Conservation (phyloP, 1,284 basidiomycete species). For the Laetiporus sulphureus region DNA sequence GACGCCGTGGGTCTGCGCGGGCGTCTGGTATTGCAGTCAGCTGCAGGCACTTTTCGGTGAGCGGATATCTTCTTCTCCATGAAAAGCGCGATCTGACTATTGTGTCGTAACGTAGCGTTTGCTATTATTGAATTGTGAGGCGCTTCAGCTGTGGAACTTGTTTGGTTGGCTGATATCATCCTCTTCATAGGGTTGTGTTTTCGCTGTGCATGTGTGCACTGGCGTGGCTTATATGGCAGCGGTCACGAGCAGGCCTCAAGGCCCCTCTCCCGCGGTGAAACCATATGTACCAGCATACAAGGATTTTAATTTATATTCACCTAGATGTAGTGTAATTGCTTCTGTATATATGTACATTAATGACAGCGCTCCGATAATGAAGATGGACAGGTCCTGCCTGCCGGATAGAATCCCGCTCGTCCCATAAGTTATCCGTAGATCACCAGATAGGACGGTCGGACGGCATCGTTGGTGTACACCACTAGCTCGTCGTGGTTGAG, state of each 20-base stretch:
- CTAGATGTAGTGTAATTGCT: too few species aligned
- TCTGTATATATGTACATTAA: too few species aligned
- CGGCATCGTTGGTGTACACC: conserved; percentile 15
- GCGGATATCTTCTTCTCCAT: conserved; percentile 1
- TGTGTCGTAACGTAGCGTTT: conserved; percentile 25
- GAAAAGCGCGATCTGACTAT: background rate
- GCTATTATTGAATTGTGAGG: conserved; percentile 41
- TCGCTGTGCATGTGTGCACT: conserved; percentile 38
- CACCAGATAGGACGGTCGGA: conserved; percentile 13
- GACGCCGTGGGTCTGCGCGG: conserved; percentile 32
- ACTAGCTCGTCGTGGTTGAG: conserved; percentile 14
- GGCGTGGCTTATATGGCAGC: conserved; percentile 42
- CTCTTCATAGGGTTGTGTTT: conserved; percentile 30
- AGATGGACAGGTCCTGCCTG: too few species aligned
- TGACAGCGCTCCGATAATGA: too few species aligned
- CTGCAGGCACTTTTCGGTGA: conserved; percentile 44
- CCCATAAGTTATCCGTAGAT: too few species aligned
- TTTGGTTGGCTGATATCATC: background rate
- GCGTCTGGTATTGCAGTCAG: conserved; percentile 47
- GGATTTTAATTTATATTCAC: too few species aligned
- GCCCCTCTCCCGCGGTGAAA: background rate
- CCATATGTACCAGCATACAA: background rate
- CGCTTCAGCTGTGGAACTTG: background rate
- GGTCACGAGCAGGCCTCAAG: conserved; percentile 9
- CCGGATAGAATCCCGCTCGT: too few species aligned